These are phyloP conservation scores for Plasmodium adleri DNA, from an alignment of 169 alveolate genomes.

Conservation along the genomic window DNA sequence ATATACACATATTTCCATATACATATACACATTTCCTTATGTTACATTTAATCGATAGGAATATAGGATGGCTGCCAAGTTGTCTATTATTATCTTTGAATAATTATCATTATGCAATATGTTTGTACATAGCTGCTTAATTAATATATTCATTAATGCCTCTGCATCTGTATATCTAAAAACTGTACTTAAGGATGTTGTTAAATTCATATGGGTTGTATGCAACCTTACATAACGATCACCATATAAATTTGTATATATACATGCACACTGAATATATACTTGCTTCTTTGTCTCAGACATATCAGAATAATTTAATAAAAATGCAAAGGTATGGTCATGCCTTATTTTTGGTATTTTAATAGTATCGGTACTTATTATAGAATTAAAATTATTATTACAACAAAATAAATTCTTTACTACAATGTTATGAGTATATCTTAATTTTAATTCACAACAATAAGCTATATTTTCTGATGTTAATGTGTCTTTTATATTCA, in stretches of 20 bases:
- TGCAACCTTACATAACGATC: slow-evolving; percentile 80
- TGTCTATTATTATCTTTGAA: slow-evolving; percentile 47
- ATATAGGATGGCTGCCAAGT: slow-evolving; percentile 52
- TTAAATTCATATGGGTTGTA: slow-evolving; percentile 77
- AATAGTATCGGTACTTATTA: slow-evolving; percentile 77
- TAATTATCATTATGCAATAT: slow-evolving; percentile 64
- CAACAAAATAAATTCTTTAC: slow-evolving; percentile 79
- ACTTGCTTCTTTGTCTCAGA: slow-evolving; percentile 73
- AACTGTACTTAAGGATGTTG: slow-evolving; percentile 76
- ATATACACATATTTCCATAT: neutral
- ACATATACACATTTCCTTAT: neutral
- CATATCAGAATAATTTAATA: slow-evolving; percentile 77
- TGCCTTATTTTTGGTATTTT: slow-evolving; percentile 81
- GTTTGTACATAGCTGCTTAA: slow-evolving; percentile 77
- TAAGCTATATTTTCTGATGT: slow-evolving; percentile 78
- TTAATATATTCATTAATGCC: slow-evolving; percentile 78
- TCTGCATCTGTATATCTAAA: slow-evolving; percentile 80
- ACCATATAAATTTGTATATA: slow-evolving; percentile 80
- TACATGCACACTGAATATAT: slow-evolving; percentile 83
- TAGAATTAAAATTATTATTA: slow-evolving; percentile 79
- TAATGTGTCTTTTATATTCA: slow-evolving; percentile 60
- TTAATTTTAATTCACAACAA: slow-evolving; percentile 83
- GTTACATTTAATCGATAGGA: slow-evolving; percentile 57
- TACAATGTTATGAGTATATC: slow-evolving; percentile 76
- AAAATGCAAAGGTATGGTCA: slow-evolving; percentile 82